Evolutionary conservation across 305 asterid genomes (phyloP), one percentile per base, ranked within the genome.

Genomic region (Coffea humblotiana): DNA sequence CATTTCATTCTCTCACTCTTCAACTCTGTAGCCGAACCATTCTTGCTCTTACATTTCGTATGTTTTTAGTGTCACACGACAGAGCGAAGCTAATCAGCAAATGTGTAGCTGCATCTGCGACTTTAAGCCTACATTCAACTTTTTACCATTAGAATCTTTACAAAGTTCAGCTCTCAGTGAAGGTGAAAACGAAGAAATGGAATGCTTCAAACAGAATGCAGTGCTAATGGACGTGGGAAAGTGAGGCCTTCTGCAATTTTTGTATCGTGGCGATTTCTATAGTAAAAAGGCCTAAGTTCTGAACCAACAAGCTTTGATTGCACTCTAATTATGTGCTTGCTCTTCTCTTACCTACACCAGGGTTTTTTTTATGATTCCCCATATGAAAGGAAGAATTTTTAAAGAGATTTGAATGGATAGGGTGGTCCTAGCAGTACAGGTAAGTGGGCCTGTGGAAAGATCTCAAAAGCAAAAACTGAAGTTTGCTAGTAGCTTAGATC

Each of bases 391-490:
- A 58, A 64, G 8, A 58, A 64, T 54, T 1, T 29, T 15, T n/a
- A 61, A 25, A 58, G 29, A 47, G 52, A 48, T 25, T 15, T 19
- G 54, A 15, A 78, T 85, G 88, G 89, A 88, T 88, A 85, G 83
- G 72, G 90, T 87, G 91, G 90, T 79, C 84, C 83, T 81, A 40
- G 49, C 21, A 27, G 32, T 35, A 77, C 56, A 82, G 85, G 83
- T 87, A 87, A 85, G 89, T 85, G 85, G 89, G 81, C 82, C 80
- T 80, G 86, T 67, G 71, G 87, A 85, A 85, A 88, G 90, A 87
- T 86, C 52, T 74, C 54, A 67, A 84, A 75, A 83, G 77, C 72
- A 74, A 84, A 84, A 68, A 73, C 75, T 82, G 86, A 85, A 85
- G 86, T 77, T 77, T 79, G 80, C 83, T 79, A 79, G 81, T 78